Base-by-base conservation (phyloP, 2,329 filamentous ascomycete genomes). In the Pezicula rhizophila region DNA sequence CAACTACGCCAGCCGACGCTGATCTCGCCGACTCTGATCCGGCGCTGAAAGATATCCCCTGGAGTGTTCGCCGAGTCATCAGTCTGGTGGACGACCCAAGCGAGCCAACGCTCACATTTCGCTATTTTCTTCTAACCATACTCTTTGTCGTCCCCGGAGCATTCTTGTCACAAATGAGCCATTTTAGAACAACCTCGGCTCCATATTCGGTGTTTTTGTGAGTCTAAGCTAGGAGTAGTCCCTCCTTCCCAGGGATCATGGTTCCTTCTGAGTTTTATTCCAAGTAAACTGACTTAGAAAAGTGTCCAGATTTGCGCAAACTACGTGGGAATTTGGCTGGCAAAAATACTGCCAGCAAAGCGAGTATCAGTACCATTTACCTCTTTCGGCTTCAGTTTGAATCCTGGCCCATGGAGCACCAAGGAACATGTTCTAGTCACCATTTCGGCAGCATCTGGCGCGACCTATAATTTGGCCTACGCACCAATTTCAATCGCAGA, bases 151-250 rank as follows among this genome's bases (percentile, higher is more conserved):
- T 73, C 1, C 77, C 78, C 0, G 79, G 78, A 2, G 78, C 78
- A 2, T 77, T 82, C 54, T 60, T 82, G 2, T 77, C 74, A 5
- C 73, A 77, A 57, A 75, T 80, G 70, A 74, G 72, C 52, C 69
- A 72, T 43, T 82, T 73, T 57, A 71, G 79, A 40, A 82, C 79
- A 1, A 82, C 79, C 0, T 72, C 71, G 12, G 60, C 58, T 11
- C 60, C 60, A 39, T 83, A 81, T 58, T 79, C 78, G 0, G 72
- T 82, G 42, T 81, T 82, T 60, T 82, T 83, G 28, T 31, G 11
- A 31, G 28, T 31, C 28, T 10, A 31, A 31, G 5, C 28, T 11
- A 10, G 11, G 28, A 31, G 28, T 12, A 10, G 6, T 1, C 1
- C 6, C 23, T 23, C 4, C 23, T 23, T 23, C 23, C 23, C 5